Evolutionary conservation across 345 rosid genomes (phyloP).

Genomic region (Syzygium aqueum): DNA sequence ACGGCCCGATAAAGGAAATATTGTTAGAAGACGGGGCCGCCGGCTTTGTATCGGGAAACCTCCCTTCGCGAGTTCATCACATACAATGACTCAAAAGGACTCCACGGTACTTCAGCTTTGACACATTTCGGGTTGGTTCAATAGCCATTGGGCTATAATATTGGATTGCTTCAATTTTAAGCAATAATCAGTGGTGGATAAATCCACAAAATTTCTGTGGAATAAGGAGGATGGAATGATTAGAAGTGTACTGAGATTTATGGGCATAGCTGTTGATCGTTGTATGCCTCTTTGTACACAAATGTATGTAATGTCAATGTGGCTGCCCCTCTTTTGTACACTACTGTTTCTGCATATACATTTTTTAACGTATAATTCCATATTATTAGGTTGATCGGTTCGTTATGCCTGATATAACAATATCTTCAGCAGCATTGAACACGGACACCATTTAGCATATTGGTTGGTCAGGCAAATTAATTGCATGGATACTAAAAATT

Average conservation of each 20-base stretch:
- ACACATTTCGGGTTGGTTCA: slow-evolving; percentile 8
- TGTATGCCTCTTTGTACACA: neutral
- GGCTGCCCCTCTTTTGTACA: neutral
- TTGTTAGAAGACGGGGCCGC: slow-evolving; percentile 24
- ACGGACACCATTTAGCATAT: neutral
- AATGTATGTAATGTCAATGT: neutral
- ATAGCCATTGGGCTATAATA: neutral
- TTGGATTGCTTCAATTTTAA: neutral
- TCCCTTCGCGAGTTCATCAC: slow-evolving; percentile 8
- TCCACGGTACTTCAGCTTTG: slow-evolving; percentile 28
- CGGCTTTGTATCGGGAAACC: slow-evolving; percentile 19
- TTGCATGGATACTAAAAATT: no score
- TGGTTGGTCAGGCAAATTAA: neutral
- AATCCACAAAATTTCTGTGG: neutral
- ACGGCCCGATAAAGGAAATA: slow-evolving; percentile 33
- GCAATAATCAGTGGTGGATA: neutral
- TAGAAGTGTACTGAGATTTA: neutral
- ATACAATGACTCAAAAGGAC: slow-evolving; percentile 16
- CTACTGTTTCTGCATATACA: neutral
- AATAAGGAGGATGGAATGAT: neutral
- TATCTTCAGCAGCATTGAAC: neutral
- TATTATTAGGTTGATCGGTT: no score
- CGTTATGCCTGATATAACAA: neutral
- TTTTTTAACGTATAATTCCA: neutral
- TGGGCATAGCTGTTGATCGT: neutral